These are phyloP conservation scores for Aureobasidium sp. DNA, from an alignment of 2,329 filamentous ascomycete genomes.

Conservation along the genomic window DNA sequence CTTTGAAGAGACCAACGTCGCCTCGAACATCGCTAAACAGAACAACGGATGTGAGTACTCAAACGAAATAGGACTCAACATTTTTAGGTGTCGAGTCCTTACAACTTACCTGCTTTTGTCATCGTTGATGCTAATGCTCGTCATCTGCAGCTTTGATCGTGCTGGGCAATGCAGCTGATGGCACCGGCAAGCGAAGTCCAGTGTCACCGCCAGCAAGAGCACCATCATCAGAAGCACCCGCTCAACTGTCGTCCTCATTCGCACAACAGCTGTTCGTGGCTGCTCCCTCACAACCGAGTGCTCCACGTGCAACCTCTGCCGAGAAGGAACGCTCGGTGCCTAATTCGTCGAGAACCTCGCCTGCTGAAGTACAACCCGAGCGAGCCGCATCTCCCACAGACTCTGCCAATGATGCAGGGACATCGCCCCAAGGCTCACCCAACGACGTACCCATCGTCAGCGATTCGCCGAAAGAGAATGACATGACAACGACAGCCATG, in stretches of 20 bases:
- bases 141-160: not conserved
- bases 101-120: not conserved
- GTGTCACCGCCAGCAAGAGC: not conserved
- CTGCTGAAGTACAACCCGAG: constrained; percentile 1
- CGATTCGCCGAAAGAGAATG: not conserved
- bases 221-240: not conserved
- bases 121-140: not conserved
- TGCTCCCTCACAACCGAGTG: not conserved
- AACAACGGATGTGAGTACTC: constrained; percentile 38
- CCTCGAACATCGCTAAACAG: constrained; percentile 38
- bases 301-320: not conserved
- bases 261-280: constrained; percentile 7
- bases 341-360: not conserved
- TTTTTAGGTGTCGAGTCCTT: not conserved
- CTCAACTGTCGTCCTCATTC: constrained; percentile 1
- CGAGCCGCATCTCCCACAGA: constrained; percentile 1
- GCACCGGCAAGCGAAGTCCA: not conserved
- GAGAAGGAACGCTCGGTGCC: not conserved
- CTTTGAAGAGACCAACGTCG: constrained; percentile 57
- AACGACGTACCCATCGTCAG: not conserved
- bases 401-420: not conserved
- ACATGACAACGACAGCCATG: not conserved
- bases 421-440: constrained; percentile 1
- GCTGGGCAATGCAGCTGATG: not conserved
- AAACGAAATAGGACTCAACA: no score